Conservation (phyloP, 2,329 filamentous ascomycete species). For the Hansfordia pulvinata region DNA sequence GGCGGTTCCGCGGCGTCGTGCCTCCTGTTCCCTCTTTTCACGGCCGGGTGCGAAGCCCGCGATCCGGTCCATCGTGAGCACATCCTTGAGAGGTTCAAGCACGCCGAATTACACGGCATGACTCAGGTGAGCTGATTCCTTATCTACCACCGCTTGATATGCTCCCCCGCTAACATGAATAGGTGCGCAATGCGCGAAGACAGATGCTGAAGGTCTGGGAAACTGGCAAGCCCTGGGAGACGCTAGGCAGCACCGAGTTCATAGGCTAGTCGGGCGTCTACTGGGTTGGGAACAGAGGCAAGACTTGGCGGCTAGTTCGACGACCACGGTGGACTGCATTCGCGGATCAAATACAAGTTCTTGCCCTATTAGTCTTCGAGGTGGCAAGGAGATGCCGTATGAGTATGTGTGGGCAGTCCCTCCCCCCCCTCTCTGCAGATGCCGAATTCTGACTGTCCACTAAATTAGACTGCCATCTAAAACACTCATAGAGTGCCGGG, state of each 20-base stretch:
- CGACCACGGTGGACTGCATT: too few species aligned
- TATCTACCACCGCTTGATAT: neutral
- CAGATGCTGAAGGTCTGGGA: constrained; percentile 60
- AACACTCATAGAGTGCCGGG: too few species aligned
- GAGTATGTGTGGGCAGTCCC: too few species aligned
- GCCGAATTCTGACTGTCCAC: too few species aligned
- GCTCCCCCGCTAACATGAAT: too few species aligned
- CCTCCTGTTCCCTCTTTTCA: constrained; percentile 70
- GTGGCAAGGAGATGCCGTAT: too few species aligned
- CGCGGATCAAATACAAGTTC: too few species aligned
- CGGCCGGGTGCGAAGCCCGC: constrained; percentile 61
- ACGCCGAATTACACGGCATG: constrained; percentile 62
- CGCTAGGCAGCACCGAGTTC: constrained; percentile 52
- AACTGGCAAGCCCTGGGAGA: constrained; percentile 55
- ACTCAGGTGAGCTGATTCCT: constrained; percentile 43
- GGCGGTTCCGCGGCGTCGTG: constrained; percentile 64
- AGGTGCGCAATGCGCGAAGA: constrained; percentile 44
- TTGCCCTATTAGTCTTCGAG: neutral
- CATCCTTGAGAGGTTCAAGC: constrained; percentile 51
- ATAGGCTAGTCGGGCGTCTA: constrained; percentile 37
- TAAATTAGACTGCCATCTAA: too few species aligned
- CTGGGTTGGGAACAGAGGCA: constrained; percentile 2
- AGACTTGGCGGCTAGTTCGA: neutral
- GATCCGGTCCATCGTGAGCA: constrained; percentile 39
- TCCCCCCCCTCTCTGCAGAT: too few species aligned